phyloP scores from a whole-genome alignment of 768 basidiomycete species.

The Podaxis sp. region DNA sequence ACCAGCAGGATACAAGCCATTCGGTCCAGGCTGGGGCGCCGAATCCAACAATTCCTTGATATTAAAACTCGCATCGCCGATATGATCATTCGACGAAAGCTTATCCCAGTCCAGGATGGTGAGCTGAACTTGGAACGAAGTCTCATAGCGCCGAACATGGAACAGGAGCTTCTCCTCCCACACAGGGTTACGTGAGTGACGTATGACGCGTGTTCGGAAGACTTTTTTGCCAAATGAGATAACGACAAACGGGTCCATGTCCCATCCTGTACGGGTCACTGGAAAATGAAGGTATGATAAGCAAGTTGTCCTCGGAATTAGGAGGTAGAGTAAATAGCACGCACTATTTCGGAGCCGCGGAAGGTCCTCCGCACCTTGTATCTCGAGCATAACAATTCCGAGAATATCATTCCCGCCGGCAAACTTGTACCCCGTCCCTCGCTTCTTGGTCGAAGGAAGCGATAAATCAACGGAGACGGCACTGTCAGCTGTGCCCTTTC shows the following conservation, averaged over 20 bases:
- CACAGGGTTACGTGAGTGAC: constrained; percentile 78
- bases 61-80: constrained; percentile 77
- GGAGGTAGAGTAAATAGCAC: constrained; percentile 28
- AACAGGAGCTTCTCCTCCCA: constrained; percentile 98
- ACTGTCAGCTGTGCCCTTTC: constrained; percentile 15
- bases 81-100: constrained; percentile 81
- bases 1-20: constrained; percentile 53
- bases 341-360: constrained; percentile 85
- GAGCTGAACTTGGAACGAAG: constrained; percentile 73
- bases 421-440: constrained; percentile 48
- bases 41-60: constrained; percentile 67
- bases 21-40: constrained; percentile 65
- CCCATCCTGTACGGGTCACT: constrained; percentile 89
- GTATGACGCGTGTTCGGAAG: constrained; percentile 87
- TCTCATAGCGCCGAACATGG: constrained; percentile 89
- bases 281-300: not conserved
- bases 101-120: constrained; percentile 97
- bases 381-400: constrained; percentile 95
- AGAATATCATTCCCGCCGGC: constrained; percentile 77
- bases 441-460: constrained; percentile 22
- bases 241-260: constrained; percentile 98
- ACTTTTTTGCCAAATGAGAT: constrained; percentile 97
- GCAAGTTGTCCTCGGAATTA: not conserved
- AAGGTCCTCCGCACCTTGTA: constrained; percentile 78
- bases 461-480: not conserved